Evolutionary conservation across 1,139 yeast species (phyloP).

Genomic region (Meyerozyma sp.): DNA sequence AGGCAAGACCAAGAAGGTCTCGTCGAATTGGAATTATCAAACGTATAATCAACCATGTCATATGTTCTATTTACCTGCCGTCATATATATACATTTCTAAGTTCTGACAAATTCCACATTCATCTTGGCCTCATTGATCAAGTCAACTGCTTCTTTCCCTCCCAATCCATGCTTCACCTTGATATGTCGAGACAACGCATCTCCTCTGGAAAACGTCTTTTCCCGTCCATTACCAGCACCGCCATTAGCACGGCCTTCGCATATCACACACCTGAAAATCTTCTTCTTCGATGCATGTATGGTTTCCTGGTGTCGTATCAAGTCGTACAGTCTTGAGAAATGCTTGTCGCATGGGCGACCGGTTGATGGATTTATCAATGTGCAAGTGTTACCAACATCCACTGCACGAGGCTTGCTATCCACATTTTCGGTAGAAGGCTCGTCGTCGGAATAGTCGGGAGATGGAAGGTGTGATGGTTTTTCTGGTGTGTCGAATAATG

Average conservation of each 20-base stretch:
- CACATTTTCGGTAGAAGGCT: neutral
- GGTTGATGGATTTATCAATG: conserved; percentile 19
- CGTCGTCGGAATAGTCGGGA: conserved; percentile 1
- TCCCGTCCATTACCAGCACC: conserved; percentile 57
- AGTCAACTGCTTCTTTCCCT: conserved; percentile 47
- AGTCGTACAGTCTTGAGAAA: conserved; percentile 45
- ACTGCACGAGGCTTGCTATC: neutral
- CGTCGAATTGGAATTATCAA: neutral
- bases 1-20: conserved; percentile 9
- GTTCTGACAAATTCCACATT: conserved; percentile 56
- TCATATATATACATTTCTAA: conserved; percentile 1
- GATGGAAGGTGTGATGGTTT: neutral
- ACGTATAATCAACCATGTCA: neutral
- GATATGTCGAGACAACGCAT: conserved; percentile 45
- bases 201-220: conserved; percentile 46
- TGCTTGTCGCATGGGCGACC: conserved; percentile 41
- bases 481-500: neutral
- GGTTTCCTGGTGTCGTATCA: conserved; percentile 47
- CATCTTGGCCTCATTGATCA: conserved; percentile 70
- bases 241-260: conserved; percentile 45
- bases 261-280: conserved; percentile 44
- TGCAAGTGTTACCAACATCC: neutral
- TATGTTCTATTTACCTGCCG: neutral
- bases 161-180: conserved; percentile 45
- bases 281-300: conserved; percentile 46